These are phyloP conservation scores for Zymoseptoria pseudotritici DNA, from an alignment of 2,329 filamentous ascomycete genomes.

Conservation along the genomic window DNA sequence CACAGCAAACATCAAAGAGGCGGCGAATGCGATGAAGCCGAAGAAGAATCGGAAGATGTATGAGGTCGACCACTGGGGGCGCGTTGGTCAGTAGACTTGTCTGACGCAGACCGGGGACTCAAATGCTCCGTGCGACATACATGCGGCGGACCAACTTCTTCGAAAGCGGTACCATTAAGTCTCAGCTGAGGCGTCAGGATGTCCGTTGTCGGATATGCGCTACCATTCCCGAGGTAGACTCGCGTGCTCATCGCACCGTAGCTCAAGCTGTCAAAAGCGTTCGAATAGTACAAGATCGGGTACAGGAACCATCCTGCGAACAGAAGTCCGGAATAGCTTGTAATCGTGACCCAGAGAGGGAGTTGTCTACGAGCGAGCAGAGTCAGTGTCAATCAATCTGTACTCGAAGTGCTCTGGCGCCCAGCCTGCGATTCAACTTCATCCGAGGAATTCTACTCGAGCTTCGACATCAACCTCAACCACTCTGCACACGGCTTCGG, in stretches of 20 bases:
- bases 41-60: conserved; percentile 27
- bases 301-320: conserved; percentile 39
- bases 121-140: conserved; percentile 8
- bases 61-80: neutral
- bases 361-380: conserved; percentile 4
- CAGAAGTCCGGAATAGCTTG: conserved; percentile 54
- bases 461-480: too few species aligned
- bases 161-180: conserved; percentile 10
- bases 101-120: too few species aligned
- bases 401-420: too few species aligned
- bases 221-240: conserved; percentile 78
- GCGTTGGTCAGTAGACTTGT: neutral
- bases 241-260: conserved; percentile 39
- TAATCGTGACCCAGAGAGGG: conserved; percentile 28
- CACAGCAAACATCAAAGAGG: conserved; percentile 24
- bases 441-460: too few species aligned
- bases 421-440: neutral
- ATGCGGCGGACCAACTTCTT: conserved; percentile 22
- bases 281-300: conserved; percentile 67
- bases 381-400: too few species aligned
- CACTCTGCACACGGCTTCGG: too few species aligned
- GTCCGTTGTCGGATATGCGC: conserved; percentile 69
- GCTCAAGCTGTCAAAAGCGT: conserved; percentile 79
- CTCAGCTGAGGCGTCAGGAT: conserved; percentile 64
- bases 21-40: conserved; percentile 30